These are phyloP conservation scores for Candida nanaspora DNA, from an alignment of 805 yeast genomes.

Conservation along the genomic window DNA sequence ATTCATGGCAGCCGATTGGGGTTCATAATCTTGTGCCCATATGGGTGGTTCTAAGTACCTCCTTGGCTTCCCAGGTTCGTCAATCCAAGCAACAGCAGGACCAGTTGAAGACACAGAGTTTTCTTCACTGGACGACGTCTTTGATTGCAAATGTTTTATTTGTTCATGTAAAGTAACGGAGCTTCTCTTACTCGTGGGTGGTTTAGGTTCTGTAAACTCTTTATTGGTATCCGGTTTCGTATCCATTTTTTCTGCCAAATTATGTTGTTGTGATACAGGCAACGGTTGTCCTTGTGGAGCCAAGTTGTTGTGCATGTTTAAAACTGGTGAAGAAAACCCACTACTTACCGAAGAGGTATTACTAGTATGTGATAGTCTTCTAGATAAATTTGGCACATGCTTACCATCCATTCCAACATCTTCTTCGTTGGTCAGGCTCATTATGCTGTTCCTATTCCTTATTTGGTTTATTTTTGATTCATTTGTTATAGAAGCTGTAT, in stretches of 20 bases:
- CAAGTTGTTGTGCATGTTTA: background rate
- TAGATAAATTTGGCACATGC: conserved; percentile 28
- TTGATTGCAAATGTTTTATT: conserved; percentile 17
- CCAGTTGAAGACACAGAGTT: conserved; percentile 15
- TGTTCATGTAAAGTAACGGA: conserved; percentile 14
- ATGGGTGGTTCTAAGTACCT: conserved; percentile 62
- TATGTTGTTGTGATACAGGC: background rate
- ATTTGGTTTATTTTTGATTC: conserved; percentile 5
- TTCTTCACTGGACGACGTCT: conserved; percentile 5
- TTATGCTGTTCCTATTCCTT: conserved; percentile 21
- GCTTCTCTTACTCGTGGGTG: conserved; percentile 4
- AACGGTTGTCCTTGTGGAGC: background rate
- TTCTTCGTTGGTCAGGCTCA: conserved; percentile 35
- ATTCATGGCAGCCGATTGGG: conserved; percentile 12
- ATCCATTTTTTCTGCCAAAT: conserved; percentile 3
- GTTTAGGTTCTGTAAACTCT: conserved; percentile 7
- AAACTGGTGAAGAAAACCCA: background rate
- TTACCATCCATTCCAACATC: conserved; percentile 38
- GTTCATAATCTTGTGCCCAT: conserved; percentile 78
- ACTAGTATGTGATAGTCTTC: conserved; percentile 18
- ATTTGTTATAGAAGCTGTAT: too few relatives aligned
- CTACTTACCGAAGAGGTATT: conserved; percentile 8
- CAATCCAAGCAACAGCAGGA: conserved; percentile 4
- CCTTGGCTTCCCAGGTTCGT: conserved; percentile 39
- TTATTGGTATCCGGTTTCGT: too few relatives aligned